Base-by-base conservation (phyloP, 164 flowering plant species). In the Hamamelis virginiana region DNA sequence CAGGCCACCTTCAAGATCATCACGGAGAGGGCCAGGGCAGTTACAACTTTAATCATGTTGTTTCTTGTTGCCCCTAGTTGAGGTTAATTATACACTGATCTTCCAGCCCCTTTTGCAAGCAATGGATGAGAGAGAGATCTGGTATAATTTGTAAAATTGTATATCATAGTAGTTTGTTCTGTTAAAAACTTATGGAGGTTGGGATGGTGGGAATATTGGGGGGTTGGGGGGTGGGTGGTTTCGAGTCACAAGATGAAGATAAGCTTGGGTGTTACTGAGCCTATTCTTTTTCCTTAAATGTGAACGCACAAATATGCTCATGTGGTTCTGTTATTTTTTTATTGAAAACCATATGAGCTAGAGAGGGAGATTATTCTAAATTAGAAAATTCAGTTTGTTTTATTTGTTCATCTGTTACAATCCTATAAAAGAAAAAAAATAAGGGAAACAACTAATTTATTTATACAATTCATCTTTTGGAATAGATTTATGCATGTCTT, bases 1-100 rank as follows among this genome's bases (percentile, higher is more conserved):
- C 62, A 77, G 78, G 23, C 76, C 89, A 62, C 69, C 87, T 18
- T 86, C 91, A 72, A 89, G 91, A 79, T 77, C 89, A 58, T 84
- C 91, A 2, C 76, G 84, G 75, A 82, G 76, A 79, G 82, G 80
- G 9, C 76, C 86, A 1, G 89, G 88, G 41, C 84, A 84, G 68
- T 71, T 82, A 66, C 84, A 84, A 72, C 77, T 79, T 41, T 92
- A 70, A 75, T 50, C 44, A 45, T 55, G 23, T 57, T 63, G 26
- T 16, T n/a, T 65, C 56, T 46, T 38, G 64, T 21, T 46, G 56
- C 65, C 41, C 18, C 55, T 64, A 5, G 48, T 59, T 65, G 44
- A 66, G 56, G 65, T 9, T 26, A 41, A 14, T 62, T 13, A 56
- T 64, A 26, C 43, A 53, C 28, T 46, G 45, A 50, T 69, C 71